These are phyloP conservation scores for Chamaecrista fasciculata DNA, from an alignment of 306 rosid genomes.

Conservation along the genomic window DNA sequence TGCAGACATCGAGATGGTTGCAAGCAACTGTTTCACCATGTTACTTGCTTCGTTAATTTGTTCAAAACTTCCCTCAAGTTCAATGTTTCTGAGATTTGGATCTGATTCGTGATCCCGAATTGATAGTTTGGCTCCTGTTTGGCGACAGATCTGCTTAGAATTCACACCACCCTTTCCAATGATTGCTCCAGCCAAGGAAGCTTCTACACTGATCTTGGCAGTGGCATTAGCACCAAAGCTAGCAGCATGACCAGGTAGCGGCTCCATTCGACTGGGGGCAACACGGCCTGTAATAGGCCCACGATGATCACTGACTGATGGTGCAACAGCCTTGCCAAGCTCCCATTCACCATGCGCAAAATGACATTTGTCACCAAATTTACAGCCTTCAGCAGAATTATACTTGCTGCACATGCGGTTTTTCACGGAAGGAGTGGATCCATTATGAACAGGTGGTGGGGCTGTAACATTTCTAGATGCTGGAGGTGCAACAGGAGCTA, in stretches of 20 bases:
- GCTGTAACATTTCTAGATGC: slow-evolving; percentile 57
- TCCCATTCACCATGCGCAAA: slow-evolving; percentile 99
- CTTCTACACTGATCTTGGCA: slow-evolving; percentile 93
- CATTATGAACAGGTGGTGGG: slow-evolving; percentile 53
- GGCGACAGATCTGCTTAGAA: slow-evolving; percentile 95
- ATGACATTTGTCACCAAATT: slow-evolving; percentile 92
- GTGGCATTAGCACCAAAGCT: slow-evolving; percentile 92
- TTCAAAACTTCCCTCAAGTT: slow-evolving; percentile 90
- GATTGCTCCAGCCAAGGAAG: slow-evolving; percentile 91
- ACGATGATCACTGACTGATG: slow-evolving; percentile 64
- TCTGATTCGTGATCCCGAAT: slow-evolving; percentile 88
- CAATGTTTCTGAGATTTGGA: slow-evolving; percentile 76
- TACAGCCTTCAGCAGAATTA: slow-evolving; percentile 90
- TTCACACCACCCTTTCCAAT: slow-evolving; percentile 97
- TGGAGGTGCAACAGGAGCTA: slow-evolving; percentile 58
- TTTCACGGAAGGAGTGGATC: slow-evolving; percentile 64
- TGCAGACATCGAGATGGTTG: slow-evolving; percentile 55
- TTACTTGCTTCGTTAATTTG: slow-evolving; percentile 88
- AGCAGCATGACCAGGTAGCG: slow-evolving; percentile 55
- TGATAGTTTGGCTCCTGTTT: slow-evolving; percentile 92
- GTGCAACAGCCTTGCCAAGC: slow-evolving; percentile 62
- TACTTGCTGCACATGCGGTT: slow-evolving; percentile 76
- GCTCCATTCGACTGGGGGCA: slow-evolving; percentile 58
- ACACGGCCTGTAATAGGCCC: slow-evolving; percentile 47
- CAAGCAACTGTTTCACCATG: slow-evolving; percentile 78